These are phyloP conservation scores for Lasiodiplodia hormozganensis DNA, from an alignment of 2,329 filamentous ascomycete species.

Conservation along the genomic window DNA sequence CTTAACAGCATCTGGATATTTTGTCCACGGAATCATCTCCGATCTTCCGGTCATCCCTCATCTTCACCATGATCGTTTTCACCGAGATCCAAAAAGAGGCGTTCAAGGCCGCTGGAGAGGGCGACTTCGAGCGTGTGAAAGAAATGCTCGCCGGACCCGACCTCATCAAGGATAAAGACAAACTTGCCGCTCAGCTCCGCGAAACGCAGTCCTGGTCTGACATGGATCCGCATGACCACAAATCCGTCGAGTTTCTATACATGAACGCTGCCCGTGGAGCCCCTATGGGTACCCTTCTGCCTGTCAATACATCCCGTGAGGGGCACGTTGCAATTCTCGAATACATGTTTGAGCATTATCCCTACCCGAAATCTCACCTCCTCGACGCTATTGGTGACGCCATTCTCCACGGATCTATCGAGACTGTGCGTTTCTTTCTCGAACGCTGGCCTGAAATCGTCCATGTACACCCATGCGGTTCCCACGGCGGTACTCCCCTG, in stretches of 20 bases:
- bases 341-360: background rate
- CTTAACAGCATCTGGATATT: too few species aligned
- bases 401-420: background rate
- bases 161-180: background rate
- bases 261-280: background rate
- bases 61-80: background rate
- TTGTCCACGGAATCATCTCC: too few species aligned
- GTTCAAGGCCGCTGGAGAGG: background rate
- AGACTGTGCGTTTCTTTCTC: background rate
- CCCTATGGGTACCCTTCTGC: too few species aligned
- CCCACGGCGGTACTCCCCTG: background rate
- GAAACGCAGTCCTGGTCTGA: background rate
- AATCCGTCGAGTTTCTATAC: conserved; percentile 1
- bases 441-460: background rate
- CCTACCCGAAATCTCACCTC: background rate
- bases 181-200: background rate
- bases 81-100: background rate
- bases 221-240: background rate
- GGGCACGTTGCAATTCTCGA: background rate
- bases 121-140: background rate
- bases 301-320: background rate
- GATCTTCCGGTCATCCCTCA: too few species aligned
- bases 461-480: background rate
- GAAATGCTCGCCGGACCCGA: background rate
- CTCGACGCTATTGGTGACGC: background rate